Conservation (phyloP, 202 grass and related monocot genomes). For the Panicum hallii region DNA sequence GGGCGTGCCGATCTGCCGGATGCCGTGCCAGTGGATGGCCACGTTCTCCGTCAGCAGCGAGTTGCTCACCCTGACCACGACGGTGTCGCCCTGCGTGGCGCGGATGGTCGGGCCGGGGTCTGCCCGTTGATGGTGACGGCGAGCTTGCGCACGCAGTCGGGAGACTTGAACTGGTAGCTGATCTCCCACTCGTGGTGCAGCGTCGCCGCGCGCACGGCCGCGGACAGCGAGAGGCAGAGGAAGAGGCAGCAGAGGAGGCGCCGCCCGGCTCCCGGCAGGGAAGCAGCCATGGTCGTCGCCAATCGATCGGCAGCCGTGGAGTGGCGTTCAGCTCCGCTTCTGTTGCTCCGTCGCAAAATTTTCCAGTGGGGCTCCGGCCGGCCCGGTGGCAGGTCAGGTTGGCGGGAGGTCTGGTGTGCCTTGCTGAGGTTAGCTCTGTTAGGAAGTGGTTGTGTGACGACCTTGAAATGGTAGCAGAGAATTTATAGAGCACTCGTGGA, state of each 20-base stretch:
- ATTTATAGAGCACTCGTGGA: too few species aligned
- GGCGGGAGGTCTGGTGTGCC: too few species aligned
- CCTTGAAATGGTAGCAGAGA: too few species aligned
- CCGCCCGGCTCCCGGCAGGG: too few species aligned
- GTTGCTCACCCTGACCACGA: slow-evolving; percentile 60
- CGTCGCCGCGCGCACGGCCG: neutral
- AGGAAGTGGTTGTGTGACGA: too few species aligned
- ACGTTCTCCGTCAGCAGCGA: slow-evolving; percentile 68
- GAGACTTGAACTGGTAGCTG: slow-evolving; percentile 63
- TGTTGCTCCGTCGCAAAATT: too few species aligned
- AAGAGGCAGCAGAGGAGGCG: slow-evolving; percentile 30
- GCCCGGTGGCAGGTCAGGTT: too few species aligned
- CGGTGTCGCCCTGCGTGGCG: slow-evolving; percentile 61
- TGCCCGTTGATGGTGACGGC: slow-evolving; percentile 67
- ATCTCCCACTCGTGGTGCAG: slow-evolving; percentile 62
- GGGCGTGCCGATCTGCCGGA: slow-evolving; percentile 75
- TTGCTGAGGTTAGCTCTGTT: too few species aligned
- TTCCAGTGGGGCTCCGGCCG: too few species aligned
- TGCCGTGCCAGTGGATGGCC: slow-evolving; percentile 88
- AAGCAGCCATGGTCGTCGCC: neutral
- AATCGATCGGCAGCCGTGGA: neutral
- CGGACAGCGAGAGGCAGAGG: neutral
- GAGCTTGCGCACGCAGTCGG: slow-evolving; percentile 66
- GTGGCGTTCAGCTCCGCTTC: too few species aligned
- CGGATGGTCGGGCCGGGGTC: slow-evolving; percentile 66